Base-by-base conservation (phyloP, 208 protist genomes). In the Trypanosoma mega region DNA sequence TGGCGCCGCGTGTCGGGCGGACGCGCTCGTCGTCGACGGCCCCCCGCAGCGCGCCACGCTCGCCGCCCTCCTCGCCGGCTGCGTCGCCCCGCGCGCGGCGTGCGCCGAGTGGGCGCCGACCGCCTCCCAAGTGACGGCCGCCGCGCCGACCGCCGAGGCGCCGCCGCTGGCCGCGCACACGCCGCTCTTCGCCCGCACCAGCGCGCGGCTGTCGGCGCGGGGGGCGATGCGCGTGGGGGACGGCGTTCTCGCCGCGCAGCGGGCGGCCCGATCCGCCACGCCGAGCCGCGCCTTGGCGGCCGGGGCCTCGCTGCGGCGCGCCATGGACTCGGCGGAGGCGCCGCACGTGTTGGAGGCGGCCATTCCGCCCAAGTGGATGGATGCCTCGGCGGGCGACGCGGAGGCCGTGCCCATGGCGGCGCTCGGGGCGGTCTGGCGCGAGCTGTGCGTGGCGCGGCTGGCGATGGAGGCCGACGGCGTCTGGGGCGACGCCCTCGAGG, bases 1-100 rank as follows among this genome's bases (percentile, higher is more conserved):
- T 43, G 76, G 68, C 7, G 85, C 81, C 5, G 43, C 72, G 21
- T 71, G 60, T 11, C 53, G 68, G 23, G 71, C 68, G 2, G 60
- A 71, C 31, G 70, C 79, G 2, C 66, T 92, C 23, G 46, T 92
- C n/a, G 46, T 88, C 12, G 81, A 92, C 55, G 76, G 78, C n/a
- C n/a, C n/a, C n/a, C n/a, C n/a, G n/a, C n/a, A n/a, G n/a, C n/a
- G n/a, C n/a, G n/a, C n/a, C n/a, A n/a, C n/a, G n/a, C n/a, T n/a
- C n/a, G n/a, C n/a, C n/a, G n/a, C n/a, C n/a, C n/a, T n/a, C n/a
- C n/a, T n/a, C n/a, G n/a, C n/a, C n/a, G n/a, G n/a, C n/a, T n/a
- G n/a, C n/a, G n/a, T n/a, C n/a, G n/a, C n/a, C n/a, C n/a, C n/a
- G n/a, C n/a, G n/a, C n/a, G n/a, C n/a, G n/a, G n/a, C n/a, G n/a